Base-by-base conservation (phyloP, 2,329 filamentous ascomycete genomes). In the Ophiocordyceps camponoti-saundersi region DNA sequence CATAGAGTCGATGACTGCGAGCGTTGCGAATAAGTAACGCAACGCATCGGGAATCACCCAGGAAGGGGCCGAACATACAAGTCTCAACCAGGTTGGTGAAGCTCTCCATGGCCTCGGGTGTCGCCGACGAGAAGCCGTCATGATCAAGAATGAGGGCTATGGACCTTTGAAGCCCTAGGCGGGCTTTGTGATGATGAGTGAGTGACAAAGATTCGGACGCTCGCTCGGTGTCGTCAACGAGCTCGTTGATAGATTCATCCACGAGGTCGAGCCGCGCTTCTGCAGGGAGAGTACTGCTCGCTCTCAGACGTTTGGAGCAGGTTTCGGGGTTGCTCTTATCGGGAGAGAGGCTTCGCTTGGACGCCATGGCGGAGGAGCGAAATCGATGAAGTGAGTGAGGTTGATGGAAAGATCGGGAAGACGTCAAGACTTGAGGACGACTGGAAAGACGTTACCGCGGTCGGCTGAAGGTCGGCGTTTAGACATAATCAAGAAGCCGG, bases 121-220 rank as follows among this genome's bases (percentile, higher is more conserved):
- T 70, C 15, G 76, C 70, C 23, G 66, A 63, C 29, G 71, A 65
- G 53, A 80, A 82, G 26, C 78, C 78, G 36, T 79, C 71, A 50
- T 79, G 71, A 41, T 72, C 61, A 26, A 81, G 58, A 3, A 69
- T 69, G 48, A 80, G 57, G 0, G 69, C 71, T 48, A 81, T 72
- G 12, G 75, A 72, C 45, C 76, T 70, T 43, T 70, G 67, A 23
- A 82, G 61, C 2, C 70, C 57, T 18, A 49, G 48, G 47, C 63
- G 55, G 7, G 61, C 61, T 49, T 61, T 56, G 29, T 56, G 55
- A 47, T 62, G 61, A 30, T 56, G 54, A 4, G 62, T 63, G 15
- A 58, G 56, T 3, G 53, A 48, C 45, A 50, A 48, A 12, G 55
- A 57, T 44, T 54, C 50, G 34, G 51, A 13, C 15, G 41, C 41